Conservation (phyloP, 208 protist species). For the Trypanosoma theileri region DNA sequence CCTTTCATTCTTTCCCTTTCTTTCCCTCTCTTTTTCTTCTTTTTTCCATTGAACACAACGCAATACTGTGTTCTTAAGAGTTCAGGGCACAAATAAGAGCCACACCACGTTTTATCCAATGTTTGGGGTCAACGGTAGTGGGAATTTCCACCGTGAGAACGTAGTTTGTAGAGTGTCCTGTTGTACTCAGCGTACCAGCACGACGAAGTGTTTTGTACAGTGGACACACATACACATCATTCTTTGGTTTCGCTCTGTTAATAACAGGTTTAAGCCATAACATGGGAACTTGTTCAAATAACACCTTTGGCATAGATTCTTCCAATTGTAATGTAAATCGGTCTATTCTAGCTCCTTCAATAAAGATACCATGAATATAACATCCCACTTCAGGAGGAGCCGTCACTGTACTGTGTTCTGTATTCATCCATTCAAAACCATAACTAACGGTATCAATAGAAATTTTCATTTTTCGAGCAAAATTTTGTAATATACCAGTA, state of each 20-base stretch:
- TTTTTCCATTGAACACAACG: not conserved
- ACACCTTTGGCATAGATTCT: slow-evolving; percentile 92
- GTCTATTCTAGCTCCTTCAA: slow-evolving; percentile 93
- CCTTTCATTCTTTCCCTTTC: no score
- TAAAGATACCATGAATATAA: slow-evolving; percentile 95
- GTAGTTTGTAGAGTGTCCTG: slow-evolving; percentile 98
- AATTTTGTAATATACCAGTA: slow-evolving; percentile 95
- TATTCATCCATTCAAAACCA: slow-evolving; percentile 82
- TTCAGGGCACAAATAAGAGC: slow-evolving; percentile 84
- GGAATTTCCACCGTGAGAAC: slow-evolving; percentile 95
- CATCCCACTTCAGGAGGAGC: slow-evolving; percentile 74
- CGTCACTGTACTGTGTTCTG: slow-evolving; percentile 45
- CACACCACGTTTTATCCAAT: slow-evolving; percentile 96
- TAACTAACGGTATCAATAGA: slow-evolving; percentile 96
- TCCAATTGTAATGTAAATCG: slow-evolving; percentile 52
- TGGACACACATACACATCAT: slow-evolving; percentile 76
- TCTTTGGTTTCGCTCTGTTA: slow-evolving; percentile 61
- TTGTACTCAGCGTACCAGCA: slow-evolving; percentile 95
- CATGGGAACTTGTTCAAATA: slow-evolving; percentile 92
- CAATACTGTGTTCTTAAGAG: slow-evolving; percentile 33
- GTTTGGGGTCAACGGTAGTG: slow-evolving; percentile 72
- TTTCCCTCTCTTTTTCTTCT: no score
- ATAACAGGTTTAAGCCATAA: slow-evolving; percentile 93
- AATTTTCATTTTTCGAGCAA: slow-evolving; percentile 90
- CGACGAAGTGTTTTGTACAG: slow-evolving; percentile 97